Percentiles rank a stretch among this genome's conserved stretches.
phyloP scores from a whole-genome alignment of 805 yeast species.

The Nakazawaea peltata region DNA sequence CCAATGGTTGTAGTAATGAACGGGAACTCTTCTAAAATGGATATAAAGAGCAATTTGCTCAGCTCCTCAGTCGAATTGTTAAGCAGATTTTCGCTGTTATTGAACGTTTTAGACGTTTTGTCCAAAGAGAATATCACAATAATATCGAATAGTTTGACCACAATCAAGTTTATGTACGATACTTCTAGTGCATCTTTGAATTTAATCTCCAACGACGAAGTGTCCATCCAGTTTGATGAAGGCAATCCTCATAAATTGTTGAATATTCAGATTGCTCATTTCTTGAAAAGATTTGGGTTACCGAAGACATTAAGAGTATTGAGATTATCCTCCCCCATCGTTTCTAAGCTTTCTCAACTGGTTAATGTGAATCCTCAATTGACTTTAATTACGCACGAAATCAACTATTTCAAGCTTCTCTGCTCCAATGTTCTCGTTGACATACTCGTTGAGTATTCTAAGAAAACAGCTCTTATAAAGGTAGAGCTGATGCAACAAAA shows the following conservation, averaged over 20 bases:
- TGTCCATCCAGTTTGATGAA: slow-evolving; percentile 1
- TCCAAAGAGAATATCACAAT: slow-evolving; percentile 5
- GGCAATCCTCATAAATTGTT: slow-evolving; percentile 6
- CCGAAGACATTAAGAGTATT: slow-evolving; percentile 4
- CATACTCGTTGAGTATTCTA: slow-evolving; percentile 3
- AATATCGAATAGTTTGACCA: slow-evolving; percentile 2
- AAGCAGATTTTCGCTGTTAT: slow-evolving; percentile 6
- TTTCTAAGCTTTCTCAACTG: background rate
- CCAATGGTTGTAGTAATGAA: background rate
- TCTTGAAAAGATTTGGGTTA: slow-evolving; percentile 2
- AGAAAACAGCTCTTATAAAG: background rate
- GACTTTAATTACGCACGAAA: slow-evolving; percentile 5
- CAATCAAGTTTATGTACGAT: slow-evolving; percentile 4
- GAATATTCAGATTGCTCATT: slow-evolving; percentile 4
- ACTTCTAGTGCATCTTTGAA: background rate
- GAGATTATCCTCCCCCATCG: slow-evolving; percentile 6
- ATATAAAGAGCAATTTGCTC: background rate
- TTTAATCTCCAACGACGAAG: background rate
- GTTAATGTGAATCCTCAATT: background rate
- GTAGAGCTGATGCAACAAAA: background rate
- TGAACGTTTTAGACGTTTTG: slow-evolving; percentile 2
- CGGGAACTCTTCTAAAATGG: too few relatives aligned
- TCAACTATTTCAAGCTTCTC: slow-evolving; percentile 5
- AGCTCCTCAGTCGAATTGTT: slow-evolving; percentile 6
- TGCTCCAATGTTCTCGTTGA: background rate